phyloP scores from a whole-genome alignment of 2,329 filamentous ascomycete species.

The Colletotrichum sojae region DNA sequence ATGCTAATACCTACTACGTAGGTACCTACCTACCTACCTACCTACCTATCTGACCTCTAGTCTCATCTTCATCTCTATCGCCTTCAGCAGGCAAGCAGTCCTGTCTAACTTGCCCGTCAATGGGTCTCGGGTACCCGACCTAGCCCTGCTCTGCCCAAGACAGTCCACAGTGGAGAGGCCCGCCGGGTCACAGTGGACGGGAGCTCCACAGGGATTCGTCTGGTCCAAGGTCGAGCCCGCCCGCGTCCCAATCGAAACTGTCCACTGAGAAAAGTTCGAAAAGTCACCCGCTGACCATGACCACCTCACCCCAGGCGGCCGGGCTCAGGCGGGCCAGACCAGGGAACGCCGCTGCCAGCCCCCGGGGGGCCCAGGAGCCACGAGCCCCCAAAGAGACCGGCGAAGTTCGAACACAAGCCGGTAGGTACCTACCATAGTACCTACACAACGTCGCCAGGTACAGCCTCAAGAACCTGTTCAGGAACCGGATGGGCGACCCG shows the following conservation, averaged over 20 bases:
- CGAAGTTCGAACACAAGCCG: background rate
- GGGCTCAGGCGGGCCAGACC: conserved; percentile 35
- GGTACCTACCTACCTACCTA: too few relatives aligned
- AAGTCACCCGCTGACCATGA: conserved; percentile 41
- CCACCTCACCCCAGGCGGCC: conserved; percentile 30
- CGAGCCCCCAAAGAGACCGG: too few relatives aligned
- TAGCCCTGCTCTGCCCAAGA: conserved; percentile 7
- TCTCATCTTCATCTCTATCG: too few relatives aligned
- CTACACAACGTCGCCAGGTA: conserved; percentile 14
- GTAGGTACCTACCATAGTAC: conserved; percentile 4
- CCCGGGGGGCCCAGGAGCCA: conserved; percentile 3
- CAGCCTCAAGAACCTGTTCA: conserved; percentile 34
- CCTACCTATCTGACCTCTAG: too few relatives aligned
- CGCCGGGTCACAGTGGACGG: conserved; percentile 24
- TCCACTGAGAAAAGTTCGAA: conserved; percentile 42
- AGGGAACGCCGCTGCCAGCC: conserved; percentile 12
- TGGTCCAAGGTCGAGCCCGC: conserved; percentile 37
- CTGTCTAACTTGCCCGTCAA: too few relatives aligned
- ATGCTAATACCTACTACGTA: too few relatives aligned
- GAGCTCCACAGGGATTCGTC: conserved; percentile 28
- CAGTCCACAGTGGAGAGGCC: conserved; percentile 25
- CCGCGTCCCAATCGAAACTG: conserved; percentile 39
- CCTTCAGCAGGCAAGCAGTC: too few relatives aligned
- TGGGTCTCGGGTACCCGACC: background rate
- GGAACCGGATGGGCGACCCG: conserved; percentile 38